Conservation (phyloP, 2,329 filamentous ascomycete genomes). For the Monosporascus sp. region DNA sequence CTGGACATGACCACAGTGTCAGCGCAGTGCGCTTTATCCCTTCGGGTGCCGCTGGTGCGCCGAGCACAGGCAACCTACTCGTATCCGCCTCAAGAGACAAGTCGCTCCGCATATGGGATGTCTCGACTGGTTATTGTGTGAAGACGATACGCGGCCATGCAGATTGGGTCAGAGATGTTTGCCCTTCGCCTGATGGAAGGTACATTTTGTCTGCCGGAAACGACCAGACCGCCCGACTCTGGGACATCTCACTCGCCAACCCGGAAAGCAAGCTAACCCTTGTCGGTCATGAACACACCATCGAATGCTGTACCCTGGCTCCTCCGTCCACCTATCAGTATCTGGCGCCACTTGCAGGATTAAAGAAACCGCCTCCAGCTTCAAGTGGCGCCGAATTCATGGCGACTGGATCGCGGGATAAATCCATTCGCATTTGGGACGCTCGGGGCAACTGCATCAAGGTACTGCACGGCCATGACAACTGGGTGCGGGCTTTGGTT, state of each 20-base stretch:
- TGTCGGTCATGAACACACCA: slow-evolving; percentile 78
- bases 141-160: slow-evolving; percentile 83
- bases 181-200: slow-evolving; percentile 75
- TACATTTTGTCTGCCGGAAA: slow-evolving; percentile 80
- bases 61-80: slow-evolving; percentile 76
- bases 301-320: slow-evolving; percentile 84
- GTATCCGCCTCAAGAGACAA: slow-evolving; percentile 84
- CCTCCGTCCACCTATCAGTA: slow-evolving; percentile 74
- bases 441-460: slow-evolving; percentile 78
- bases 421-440: slow-evolving; percentile 88
- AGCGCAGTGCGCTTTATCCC: slow-evolving; percentile 86
- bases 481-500: slow-evolving; percentile 82
- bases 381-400: slow-evolving; percentile 80
- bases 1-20: slow-evolving; percentile 89
- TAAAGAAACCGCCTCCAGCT: slow-evolving; percentile 74
- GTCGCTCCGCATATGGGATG: slow-evolving; percentile 85
- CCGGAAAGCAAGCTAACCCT: slow-evolving; percentile 74
- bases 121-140: slow-evolving; percentile 86
- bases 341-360: slow-evolving; percentile 69
- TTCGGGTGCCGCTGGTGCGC: slow-evolving; percentile 71
- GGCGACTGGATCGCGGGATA: slow-evolving; percentile 85
- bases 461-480: slow-evolving; percentile 83
- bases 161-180: slow-evolving; percentile 89
- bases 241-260: slow-evolving; percentile 69
- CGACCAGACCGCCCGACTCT: slow-evolving; percentile 76